Conservation (phyloP, 129 eudicot species). For the Logfia minima region DNA sequence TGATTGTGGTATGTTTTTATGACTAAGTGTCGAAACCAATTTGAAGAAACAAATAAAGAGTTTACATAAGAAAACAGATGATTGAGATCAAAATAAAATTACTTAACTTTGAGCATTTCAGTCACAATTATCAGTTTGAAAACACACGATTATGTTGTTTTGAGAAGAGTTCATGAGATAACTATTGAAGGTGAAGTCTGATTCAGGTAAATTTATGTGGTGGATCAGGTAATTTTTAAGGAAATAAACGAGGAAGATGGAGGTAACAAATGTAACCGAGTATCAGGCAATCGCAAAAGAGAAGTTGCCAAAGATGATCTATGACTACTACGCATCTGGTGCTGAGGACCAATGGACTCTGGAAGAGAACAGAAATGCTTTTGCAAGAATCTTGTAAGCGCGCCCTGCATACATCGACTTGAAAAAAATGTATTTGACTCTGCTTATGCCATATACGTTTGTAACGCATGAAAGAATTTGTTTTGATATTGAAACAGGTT, state of each 20-base stretch:
- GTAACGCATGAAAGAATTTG: neutral
- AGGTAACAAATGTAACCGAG: conserved; percentile 9
- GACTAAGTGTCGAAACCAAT: neutral
- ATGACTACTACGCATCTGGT: conserved; percentile 9
- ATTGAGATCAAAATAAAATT: neutral
- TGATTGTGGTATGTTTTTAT: neutral
- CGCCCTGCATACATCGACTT: neutral
- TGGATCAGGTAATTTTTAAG: no score
- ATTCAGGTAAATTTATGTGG: no score
- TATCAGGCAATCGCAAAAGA: conserved; percentile 6
- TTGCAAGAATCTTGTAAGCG: conserved; percentile 2
- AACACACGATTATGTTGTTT: no score
- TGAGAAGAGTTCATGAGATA: no score
- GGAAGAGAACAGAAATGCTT: neutral
- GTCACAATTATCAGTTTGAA: no score
- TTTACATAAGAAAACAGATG: neutral
- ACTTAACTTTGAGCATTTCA: neutral
- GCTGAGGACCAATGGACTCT: conserved; percentile 17
- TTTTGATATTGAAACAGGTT: neutral
- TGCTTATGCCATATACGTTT: neutral
- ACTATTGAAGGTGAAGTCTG: neutral
- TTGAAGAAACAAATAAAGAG: neutral
- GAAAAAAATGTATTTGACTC: no score
- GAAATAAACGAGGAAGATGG: neutral
- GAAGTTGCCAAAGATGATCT: conserved; percentile 16